Evolutionary conservation across 805 yeast genomes (phyloP), one percentile per base, ranked within the genome.

Genomic region (Zygosaccharomyces siamensis): DNA sequence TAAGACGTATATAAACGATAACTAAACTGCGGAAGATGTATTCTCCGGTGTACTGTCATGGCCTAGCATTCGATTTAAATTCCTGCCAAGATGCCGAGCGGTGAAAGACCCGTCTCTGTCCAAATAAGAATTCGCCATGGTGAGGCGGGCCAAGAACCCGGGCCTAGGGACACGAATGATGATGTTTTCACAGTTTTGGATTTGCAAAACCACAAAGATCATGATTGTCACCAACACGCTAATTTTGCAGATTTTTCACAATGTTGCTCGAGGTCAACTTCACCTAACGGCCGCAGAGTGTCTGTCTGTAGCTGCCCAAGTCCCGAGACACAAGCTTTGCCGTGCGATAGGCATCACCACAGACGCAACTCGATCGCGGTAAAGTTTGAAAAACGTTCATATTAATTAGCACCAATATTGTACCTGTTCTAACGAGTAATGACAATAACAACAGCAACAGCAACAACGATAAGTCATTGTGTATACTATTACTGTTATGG

Each of bases 311-410:
- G 24, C 30, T 41, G 44, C 27, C 35, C 44, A 21, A 16, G 14
- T 8, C 32, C 44, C 5, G 44, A 41, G 44, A 28, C 36, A 37
- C 44, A 28, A 26, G 47, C 52, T 26, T 55, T 56, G 27, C 55
- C 59, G 3, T 64, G 69, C 48, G 45, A 49, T 20, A 59, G 62
- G 37, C 69, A 65, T 49, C 70, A 66, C 45, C 70, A 64, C 40
- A 53, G 65, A 49, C 56, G 65, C 31, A 55, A 57, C 35, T 61
- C 65, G 11, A 54, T 59, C 14, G 62, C 63, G 11, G 56, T 61
- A 31, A 57, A 56, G 45, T 61, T 61, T 42, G 44, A 56, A 39
- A 59, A 57, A 46, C 56, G 44, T 14, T 30, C 43, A 8, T 5
- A 18, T 30, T 41, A 41, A 12, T 21, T 41, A 41, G 44, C 37